Conservation (phyloP, 2,329 filamentous ascomycete species). For the Fusarium sp. region DNA sequence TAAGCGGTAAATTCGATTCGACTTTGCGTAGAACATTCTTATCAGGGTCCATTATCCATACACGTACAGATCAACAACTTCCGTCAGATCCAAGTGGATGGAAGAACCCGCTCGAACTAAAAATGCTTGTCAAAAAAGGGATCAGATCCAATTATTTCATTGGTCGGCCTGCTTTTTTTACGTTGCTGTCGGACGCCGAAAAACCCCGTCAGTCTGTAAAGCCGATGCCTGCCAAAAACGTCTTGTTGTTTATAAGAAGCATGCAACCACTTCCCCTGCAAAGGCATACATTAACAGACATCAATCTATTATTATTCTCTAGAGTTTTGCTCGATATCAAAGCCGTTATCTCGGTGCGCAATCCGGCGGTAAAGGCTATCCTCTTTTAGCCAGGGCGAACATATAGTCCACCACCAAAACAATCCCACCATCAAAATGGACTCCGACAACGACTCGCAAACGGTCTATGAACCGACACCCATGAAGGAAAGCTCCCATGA, state of each 20-base stretch:
- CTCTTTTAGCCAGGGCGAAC: background rate
- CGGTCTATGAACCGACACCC: constrained; percentile 34
- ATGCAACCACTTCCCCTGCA: background rate
- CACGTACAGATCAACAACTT: background rate
- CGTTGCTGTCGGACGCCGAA: constrained; percentile 3
- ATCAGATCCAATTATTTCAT: background rate
- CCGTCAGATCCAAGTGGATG: background rate
- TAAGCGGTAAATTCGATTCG: constrained; percentile 2
- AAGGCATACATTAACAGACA: background rate
- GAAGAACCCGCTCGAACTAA: background rate
- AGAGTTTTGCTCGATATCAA: background rate
- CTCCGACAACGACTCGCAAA: constrained; percentile 41
- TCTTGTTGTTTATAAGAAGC: background rate
- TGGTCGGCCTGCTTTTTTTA: background rate
- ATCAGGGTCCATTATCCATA: background rate
- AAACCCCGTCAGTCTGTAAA: constrained; percentile 1
- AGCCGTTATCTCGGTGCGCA: background rate
- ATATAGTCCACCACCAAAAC: background rate
- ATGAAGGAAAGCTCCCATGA: constrained; percentile 5
- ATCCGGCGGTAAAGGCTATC: constrained; percentile 5
- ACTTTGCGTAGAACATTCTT: background rate
- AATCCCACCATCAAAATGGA: constrained; percentile 36
- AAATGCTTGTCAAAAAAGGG: background rate
- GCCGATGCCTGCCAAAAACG: background rate
- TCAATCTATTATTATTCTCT: no score